These are phyloP conservation scores for Termitomyces sp. DNA, from an alignment of 768 basidiomycete species.

Conservation along the genomic window DNA sequence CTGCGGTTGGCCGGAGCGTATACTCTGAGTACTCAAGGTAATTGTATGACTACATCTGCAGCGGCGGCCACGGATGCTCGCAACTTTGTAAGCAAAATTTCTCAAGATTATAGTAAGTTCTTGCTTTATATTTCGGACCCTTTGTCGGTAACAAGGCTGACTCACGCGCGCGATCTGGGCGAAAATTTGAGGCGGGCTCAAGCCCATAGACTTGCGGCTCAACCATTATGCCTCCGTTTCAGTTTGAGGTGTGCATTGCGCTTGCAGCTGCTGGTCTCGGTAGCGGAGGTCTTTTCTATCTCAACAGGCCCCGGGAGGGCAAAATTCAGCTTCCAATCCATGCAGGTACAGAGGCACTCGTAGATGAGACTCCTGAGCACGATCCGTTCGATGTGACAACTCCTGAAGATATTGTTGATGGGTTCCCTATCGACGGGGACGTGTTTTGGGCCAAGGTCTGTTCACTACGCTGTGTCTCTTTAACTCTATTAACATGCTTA, in stretches of 20 bases:
- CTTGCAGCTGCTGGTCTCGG: slow-evolving; percentile 36
- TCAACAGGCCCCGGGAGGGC: slow-evolving; percentile 36
- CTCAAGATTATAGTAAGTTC: background rate
- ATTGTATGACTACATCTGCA: no score
- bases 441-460: slow-evolving; percentile 55
- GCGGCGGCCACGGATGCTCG: background rate
- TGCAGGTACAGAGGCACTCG: slow-evolving; percentile 8
- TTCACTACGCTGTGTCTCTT: background rate
- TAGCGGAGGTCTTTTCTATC: slow-evolving; percentile 38
- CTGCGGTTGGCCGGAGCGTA: no score
- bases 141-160: background rate
- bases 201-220: background rate
- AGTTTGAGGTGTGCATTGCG: slow-evolving; percentile 45
- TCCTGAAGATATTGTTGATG: slow-evolving; percentile 66
- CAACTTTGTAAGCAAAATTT: slow-evolving; percentile 7
- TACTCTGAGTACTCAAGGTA: no score
- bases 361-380: slow-evolving; percentile 18
- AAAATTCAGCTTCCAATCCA: slow-evolving; percentile 45
- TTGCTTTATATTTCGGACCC: background rate
- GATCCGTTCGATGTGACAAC: slow-evolving; percentile 71
- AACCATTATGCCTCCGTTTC: slow-evolving; percentile 51
- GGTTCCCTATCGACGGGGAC: slow-evolving; percentile 55
- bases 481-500: background rate
- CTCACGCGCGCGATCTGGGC: background rate
- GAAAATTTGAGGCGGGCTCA: background rate